Conservation (phyloP, 306 rosid genomes). For the Quercus gilva region DNA sequence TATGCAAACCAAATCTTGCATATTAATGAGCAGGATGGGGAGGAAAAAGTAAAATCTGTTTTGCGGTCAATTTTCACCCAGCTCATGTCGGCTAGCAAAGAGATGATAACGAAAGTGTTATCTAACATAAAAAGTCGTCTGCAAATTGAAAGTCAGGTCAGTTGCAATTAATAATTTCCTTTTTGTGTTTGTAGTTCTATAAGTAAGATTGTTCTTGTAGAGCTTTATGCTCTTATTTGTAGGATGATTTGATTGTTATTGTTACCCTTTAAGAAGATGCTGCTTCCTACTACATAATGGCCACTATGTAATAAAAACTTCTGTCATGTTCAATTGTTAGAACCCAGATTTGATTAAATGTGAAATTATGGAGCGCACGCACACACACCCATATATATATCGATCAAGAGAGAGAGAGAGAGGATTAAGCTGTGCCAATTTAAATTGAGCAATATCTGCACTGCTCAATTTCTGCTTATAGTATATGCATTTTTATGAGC, state of each 20-base stretch:
- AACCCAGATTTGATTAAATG: background rate
- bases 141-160: slow-evolving; percentile 64
- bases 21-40: slow-evolving; percentile 44
- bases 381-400: background rate
- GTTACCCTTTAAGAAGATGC: background rate
- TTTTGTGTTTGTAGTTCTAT: slow-evolving; percentile 1
- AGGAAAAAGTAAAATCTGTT: slow-evolving; percentile 54
- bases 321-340: background rate
- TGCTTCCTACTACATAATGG: background rate
- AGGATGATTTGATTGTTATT: background rate
- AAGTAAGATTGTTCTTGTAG: background rate
- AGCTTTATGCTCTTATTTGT: background rate
- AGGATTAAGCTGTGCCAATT: background rate
- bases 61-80: slow-evolving; percentile 60
- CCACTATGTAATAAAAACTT: background rate
- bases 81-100: slow-evolving; percentile 79
- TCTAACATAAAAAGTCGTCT: slow-evolving; percentile 61
- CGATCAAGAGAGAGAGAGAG: background rate
- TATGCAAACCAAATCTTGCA: slow-evolving; percentile 48
- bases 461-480: background rate
- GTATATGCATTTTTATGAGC: background rate
- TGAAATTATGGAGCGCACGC: background rate
- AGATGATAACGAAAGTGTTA: slow-evolving; percentile 42
- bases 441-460: background rate
- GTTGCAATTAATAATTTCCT: slow-evolving; percentile 7